These are phyloP conservation scores for Coemansia sp. DNA, from an alignment of 192 early-diverging fungal genomes.

Conservation along the genomic window DNA sequence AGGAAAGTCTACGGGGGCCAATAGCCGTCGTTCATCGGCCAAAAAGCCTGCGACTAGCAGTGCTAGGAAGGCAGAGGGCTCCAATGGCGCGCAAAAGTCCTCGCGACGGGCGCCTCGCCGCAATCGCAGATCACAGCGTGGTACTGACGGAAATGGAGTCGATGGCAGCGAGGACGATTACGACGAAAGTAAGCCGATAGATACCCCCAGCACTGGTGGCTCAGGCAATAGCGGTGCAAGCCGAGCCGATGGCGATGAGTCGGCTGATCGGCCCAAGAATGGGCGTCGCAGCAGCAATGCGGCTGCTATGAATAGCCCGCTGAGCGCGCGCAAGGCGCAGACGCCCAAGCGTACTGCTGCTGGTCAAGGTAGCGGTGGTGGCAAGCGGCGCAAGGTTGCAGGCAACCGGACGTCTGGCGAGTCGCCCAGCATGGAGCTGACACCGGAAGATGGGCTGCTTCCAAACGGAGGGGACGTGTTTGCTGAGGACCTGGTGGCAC, in stretches of 20 bases:
- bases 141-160: not conserved
- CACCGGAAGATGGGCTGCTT: not conserved
- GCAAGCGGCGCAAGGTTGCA: not conserved
- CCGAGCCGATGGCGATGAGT: not conserved
- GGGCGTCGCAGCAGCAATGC: not conserved
- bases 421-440: not conserved
- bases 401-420: conserved; percentile 7
- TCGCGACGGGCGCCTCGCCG: conserved; percentile 7
- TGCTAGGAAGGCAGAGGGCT: not conserved
- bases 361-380: not conserved
- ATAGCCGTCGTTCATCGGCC: conserved; percentile 6
- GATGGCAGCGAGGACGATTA: conserved; percentile 7
- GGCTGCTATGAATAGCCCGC: not conserved
- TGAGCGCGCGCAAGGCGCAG: conserved; percentile 18
- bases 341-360: conserved; percentile 19
- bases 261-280: conserved; percentile 4
- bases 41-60: conserved; percentile 6
- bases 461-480: not conserved
- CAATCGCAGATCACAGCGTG: not conserved
- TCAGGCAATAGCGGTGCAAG: not conserved
- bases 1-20: conserved; percentile 8
- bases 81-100: conserved; percentile 6
- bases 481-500: conserved; percentile 37
- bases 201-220: not conserved
- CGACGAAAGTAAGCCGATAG: not conserved